Percentiles rank a stretch among this genome's conserved stretches.
Evolutionary conservation across 768 basidiomycete species (phyloP).

Genomic region (Vararia minispora): DNA sequence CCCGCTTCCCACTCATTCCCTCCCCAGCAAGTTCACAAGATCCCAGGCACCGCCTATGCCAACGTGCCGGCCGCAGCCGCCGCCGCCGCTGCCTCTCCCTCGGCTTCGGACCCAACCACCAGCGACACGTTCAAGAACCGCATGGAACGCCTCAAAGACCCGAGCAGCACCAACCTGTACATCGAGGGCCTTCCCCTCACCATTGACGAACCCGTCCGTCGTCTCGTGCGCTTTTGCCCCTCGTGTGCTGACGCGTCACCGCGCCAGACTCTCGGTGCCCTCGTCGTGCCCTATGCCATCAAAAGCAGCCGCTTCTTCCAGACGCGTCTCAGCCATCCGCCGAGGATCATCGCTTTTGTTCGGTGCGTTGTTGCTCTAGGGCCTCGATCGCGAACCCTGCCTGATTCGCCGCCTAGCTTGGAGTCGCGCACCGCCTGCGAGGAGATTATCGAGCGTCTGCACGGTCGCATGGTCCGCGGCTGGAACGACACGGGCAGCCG

Average conservation of each 20-base stretch:
- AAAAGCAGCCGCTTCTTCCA: slow-evolving; percentile 73
- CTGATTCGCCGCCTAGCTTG: slow-evolving; percentile 30
- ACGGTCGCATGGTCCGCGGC: slow-evolving; percentile 72
- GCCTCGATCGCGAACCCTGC: neutral
- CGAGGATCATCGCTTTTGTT: slow-evolving; percentile 74
- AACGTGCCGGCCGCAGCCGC: slow-evolving; percentile 11
- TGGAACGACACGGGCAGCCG: slow-evolving; percentile 68
- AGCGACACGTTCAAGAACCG: slow-evolving; percentile 53
- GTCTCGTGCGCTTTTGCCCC: neutral
- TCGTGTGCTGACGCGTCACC: neutral
- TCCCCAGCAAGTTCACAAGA: slow-evolving; percentile 63
- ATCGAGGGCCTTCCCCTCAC: slow-evolving; percentile 72
- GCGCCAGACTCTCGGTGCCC: slow-evolving; percentile 44
- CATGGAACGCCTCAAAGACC: slow-evolving; percentile 67
- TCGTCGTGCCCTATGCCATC: slow-evolving; percentile 62
- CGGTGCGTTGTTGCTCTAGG: slow-evolving; percentile 32
- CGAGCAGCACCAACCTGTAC: slow-evolving; percentile 64
- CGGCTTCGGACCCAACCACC: slow-evolving; percentile 5
- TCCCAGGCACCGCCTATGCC: slow-evolving; percentile 63
- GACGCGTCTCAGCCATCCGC: slow-evolving; percentile 64
- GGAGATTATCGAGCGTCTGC: slow-evolving; percentile 65
- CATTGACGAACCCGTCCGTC: slow-evolving; percentile 51
- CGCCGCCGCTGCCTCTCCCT: slow-evolving; percentile 6
- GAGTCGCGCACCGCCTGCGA: slow-evolving; percentile 65
- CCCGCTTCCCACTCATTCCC: neutral